Evolutionary conservation across 2,329 filamentous ascomycete genomes (phyloP).

Genomic region (Cordyceps farinosa): DNA sequence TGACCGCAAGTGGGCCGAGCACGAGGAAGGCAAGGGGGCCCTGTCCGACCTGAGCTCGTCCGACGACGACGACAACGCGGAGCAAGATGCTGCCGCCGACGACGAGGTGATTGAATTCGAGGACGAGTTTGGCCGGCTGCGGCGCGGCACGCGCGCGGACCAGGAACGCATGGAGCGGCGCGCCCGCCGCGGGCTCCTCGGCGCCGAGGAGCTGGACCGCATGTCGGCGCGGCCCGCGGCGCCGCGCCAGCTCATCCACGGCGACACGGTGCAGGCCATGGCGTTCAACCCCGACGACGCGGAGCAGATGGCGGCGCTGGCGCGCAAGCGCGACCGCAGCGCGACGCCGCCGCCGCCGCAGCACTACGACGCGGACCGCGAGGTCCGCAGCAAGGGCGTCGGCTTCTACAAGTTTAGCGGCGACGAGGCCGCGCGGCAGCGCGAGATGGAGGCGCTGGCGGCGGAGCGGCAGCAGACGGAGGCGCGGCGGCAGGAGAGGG

Average conservation of each 20-base stretch:
- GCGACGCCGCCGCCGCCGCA: constrained; percentile 73
- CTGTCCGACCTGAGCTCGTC: constrained; percentile 44
- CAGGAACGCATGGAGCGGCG: constrained; percentile 60
- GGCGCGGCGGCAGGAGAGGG: constrained; percentile 51
- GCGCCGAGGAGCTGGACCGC: constrained; percentile 59
- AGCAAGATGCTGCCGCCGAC: constrained; percentile 39
- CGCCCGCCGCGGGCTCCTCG: constrained; percentile 45
- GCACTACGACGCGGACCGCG: constrained; percentile 82
- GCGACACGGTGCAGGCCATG: constrained; percentile 76
- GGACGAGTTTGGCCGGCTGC: constrained; percentile 87
- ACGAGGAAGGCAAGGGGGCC: constrained; percentile 46
- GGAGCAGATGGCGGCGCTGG: constrained; percentile 73
- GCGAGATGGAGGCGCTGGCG: constrained; percentile 73
- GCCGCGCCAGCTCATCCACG: constrained; percentile 73
- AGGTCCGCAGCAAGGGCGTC: constrained; percentile 82
- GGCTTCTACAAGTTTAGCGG: constrained; percentile 89
- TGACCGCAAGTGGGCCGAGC: constrained; percentile 90
- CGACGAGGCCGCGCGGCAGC: constrained; percentile 61
- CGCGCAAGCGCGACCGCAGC: constrained; percentile 72
- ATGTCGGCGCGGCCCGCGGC: constrained; percentile 65
- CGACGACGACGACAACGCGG: constrained; percentile 29
- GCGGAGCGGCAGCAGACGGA: constrained; percentile 67
- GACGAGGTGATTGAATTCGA: constrained; percentile 76
- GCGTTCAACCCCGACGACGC: constrained; percentile 77
- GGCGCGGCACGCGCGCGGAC: constrained; percentile 68